Conservation (phyloP, 2,329 filamentous ascomycete genomes). For the Chlorencoelia australis region DNA sequence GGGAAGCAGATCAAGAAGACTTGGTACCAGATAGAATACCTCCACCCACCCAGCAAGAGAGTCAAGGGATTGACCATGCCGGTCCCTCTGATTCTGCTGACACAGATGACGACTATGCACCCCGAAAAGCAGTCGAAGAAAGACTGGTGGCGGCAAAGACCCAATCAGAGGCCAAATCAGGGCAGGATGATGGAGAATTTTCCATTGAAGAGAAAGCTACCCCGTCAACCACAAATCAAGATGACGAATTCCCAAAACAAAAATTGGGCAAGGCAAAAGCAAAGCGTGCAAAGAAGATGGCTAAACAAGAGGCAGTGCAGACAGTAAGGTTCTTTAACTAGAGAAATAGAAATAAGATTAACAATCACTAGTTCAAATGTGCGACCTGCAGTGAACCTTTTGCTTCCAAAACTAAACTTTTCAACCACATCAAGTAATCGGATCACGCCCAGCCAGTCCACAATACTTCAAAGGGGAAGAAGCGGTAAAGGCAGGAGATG, state of each 20-base stretch:
- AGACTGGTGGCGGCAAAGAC: not conserved
- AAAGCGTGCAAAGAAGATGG: conserved; percentile 37
- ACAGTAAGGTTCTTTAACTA: no score
- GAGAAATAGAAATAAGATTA: conserved; percentile 8
- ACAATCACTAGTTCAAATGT: conserved; percentile 37
- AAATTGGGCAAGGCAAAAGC: conserved; percentile 43
- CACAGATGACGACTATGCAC: conserved; percentile 26
- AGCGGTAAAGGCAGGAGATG: conserved; percentile 10
- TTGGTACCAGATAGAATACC: not conserved
- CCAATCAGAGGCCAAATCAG: not conserved
- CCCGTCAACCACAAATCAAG: not conserved
- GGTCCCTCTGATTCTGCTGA: conserved; percentile 11
- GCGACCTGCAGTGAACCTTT: conserved; percentile 46
- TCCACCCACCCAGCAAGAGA: not conserved
- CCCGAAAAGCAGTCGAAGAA: conserved; percentile 21
- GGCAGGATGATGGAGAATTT: not conserved
- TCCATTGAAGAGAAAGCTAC: not conserved
- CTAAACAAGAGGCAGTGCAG: conserved; percentile 7
- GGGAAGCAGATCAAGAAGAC: not conserved
- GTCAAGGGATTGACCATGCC: no score
- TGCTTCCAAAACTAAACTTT: conserved; percentile 49
- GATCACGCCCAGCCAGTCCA: conserved; percentile 41
- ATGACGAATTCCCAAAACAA: conserved; percentile 16
- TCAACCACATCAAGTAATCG: conserved; percentile 49
- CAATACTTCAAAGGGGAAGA: conserved; percentile 18